Conservation (phyloP, 768 basidiomycete species). For the Pleurotus sapidus region DNA sequence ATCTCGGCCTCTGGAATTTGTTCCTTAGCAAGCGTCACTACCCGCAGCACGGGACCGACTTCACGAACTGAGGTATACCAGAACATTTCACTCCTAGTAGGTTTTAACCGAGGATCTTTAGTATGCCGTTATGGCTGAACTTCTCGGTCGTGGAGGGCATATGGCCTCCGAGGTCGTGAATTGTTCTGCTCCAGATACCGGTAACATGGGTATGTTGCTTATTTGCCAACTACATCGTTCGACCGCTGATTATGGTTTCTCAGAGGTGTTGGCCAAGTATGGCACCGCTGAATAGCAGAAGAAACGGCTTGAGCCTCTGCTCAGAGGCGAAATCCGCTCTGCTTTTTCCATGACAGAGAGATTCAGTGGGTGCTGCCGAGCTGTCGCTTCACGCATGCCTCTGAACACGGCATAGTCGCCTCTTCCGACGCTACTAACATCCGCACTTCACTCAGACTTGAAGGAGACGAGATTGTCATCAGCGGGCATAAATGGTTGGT, state of each 20-base stretch:
- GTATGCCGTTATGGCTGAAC: constrained; percentile 97
- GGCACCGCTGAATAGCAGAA: constrained; percentile 87
- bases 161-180: constrained; percentile 87
- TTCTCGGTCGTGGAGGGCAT: constrained; percentile 81
- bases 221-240: background rate
- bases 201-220: constrained; percentile 82
- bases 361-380: constrained; percentile 48
- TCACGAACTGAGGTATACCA: constrained; percentile 80
- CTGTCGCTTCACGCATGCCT: constrained; percentile 7
- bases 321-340: constrained; percentile 91
- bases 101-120: constrained; percentile 20
- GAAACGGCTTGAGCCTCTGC: constrained; percentile 82
- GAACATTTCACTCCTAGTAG: background rate
- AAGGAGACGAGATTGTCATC: constrained; percentile 87
- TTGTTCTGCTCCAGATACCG: constrained; percentile 95
- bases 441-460: constrained; percentile 77
- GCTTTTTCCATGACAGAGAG: constrained; percentile 98
- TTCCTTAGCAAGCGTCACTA: constrained; percentile 95
- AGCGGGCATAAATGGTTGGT: constrained; percentile 94
- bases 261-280: constrained; percentile 96
- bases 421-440: constrained; percentile 97
- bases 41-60: constrained; percentile 80
- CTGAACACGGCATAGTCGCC: constrained; percentile 49
- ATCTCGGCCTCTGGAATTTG: constrained; percentile 93
- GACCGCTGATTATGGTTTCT: background rate